Evolutionary conservation across 1,284 basidiomycete species (phyloP).

Genomic region (Cutaneotrichosporon spelunceum): DNA sequence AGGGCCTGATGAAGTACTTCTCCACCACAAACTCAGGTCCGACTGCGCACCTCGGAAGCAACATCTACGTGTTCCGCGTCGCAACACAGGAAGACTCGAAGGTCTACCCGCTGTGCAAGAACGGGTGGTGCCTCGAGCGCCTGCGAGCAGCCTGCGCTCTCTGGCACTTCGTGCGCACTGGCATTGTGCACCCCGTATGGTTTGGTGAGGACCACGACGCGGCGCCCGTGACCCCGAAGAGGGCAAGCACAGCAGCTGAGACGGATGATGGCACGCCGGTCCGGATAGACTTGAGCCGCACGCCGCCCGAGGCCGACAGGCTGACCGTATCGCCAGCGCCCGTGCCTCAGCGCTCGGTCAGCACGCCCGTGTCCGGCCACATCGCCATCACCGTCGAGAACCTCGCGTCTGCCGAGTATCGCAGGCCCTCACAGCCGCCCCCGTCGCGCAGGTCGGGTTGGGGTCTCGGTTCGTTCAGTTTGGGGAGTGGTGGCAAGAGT

Average conservation of each 20-base stretch:
- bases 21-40: conserved; percentile 26
- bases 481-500: conserved; percentile 12
- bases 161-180: conserved; percentile 81
- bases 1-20: conserved; percentile 46
- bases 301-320: conserved; percentile 15
- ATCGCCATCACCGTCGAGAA: conserved; percentile 8
- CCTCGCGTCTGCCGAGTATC: conserved; percentile 5
- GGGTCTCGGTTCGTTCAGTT: conserved; percentile 16
- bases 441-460: conserved; percentile 17
- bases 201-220: conserved; percentile 61
- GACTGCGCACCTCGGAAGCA: neutral
- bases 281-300: conserved; percentile 11
- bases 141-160: conserved; percentile 83
- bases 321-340: conserved; percentile 20
- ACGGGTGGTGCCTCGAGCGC: conserved; percentile 57
- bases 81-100: conserved; percentile 44
- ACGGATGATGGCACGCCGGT: neutral
- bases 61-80: conserved; percentile 52
- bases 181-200: conserved; percentile 79
- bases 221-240: neutral
- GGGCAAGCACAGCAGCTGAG: neutral
- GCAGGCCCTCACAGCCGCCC: neutral
- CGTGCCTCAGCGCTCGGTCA: neutral
- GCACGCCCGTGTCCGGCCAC: neutral
- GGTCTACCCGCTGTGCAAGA: conserved; percentile 69